Evolutionary conservation across 2,329 filamentous ascomycete species (phyloP).

Genomic region (Stachybotrys chlorohalonatus): DNA sequence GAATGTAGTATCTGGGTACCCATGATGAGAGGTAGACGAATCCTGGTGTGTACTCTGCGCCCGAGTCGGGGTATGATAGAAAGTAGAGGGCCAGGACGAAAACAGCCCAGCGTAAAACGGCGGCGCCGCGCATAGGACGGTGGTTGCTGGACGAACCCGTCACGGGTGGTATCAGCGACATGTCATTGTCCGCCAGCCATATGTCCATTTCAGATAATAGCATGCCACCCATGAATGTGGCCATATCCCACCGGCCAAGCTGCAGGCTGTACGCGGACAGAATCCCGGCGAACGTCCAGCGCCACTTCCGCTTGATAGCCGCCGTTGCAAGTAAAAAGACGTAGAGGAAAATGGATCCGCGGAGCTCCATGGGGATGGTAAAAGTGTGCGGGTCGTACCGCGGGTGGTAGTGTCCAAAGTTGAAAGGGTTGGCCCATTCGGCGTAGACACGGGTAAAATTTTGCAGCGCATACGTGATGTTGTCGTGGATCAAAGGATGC

Average conservation of each 20-base stretch:
- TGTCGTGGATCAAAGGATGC: slow-evolving; percentile 28
- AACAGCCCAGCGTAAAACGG: slow-evolving; percentile 14
- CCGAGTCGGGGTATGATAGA: slow-evolving; percentile 29
- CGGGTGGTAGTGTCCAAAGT: slow-evolving; percentile 26
- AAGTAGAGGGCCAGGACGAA: slow-evolving; percentile 25
- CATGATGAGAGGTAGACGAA: slow-evolving; percentile 22
- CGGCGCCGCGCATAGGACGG: slow-evolving; percentile 5
- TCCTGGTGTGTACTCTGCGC: slow-evolving; percentile 27
- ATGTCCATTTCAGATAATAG: slow-evolving; percentile 27
- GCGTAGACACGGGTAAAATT: slow-evolving; percentile 27
- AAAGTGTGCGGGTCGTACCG: slow-evolving; percentile 32
- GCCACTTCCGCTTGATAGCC: slow-evolving; percentile 23
- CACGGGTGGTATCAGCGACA: slow-evolving; percentile 7
- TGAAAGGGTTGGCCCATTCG: slow-evolving; percentile 32
- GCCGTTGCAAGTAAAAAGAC: slow-evolving; percentile 29
- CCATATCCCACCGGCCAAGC: slow-evolving; percentile 30
- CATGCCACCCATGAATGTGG: slow-evolving; percentile 26
- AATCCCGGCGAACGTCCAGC: slow-evolving; percentile 16
- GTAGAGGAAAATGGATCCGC: slow-evolving; percentile 30
- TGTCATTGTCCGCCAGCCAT: slow-evolving; percentile 11
- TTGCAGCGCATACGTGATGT: slow-evolving; percentile 25
- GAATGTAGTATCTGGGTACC: slow-evolving; percentile 25
- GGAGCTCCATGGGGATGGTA: slow-evolving; percentile 31
- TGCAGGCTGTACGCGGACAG: slow-evolving; percentile 23
- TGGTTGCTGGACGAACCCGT: slow-evolving; percentile 4